Percentiles rank a stretch among this genome's conserved stretches.
Evolutionary conservation across 106 monocot species (phyloP).

Genomic region (Dioscorea zingiberensis): DNA sequence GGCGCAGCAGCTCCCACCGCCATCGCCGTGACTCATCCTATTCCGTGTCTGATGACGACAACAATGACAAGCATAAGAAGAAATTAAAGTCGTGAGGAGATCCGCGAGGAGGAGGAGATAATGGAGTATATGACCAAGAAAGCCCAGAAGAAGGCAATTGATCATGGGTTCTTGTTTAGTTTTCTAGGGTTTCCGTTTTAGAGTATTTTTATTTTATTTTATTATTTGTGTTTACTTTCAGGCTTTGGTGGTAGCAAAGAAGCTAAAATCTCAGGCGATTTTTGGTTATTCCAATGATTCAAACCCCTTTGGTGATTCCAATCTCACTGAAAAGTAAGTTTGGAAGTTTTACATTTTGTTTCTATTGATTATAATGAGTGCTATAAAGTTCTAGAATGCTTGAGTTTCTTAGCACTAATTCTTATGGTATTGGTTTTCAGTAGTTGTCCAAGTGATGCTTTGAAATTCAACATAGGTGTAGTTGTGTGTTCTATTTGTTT

Average conservation of each 20-base stretch:
- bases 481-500: too few species aligned
- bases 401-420: too few species aligned
- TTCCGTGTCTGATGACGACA: background rate
- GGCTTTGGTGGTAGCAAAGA: constrained; percentile 82
- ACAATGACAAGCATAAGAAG: too few species aligned
- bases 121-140: constrained; percentile 69
- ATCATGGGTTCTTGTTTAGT: background rate
- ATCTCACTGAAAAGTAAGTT: constrained; percentile 77
- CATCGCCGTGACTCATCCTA: background rate
- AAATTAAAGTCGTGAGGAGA: background rate
- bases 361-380: too few species aligned
- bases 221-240: constrained; percentile 10
- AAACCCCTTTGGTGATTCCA: constrained; percentile 87
- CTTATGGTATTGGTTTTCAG: too few species aligned
- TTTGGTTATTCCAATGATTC: constrained; percentile 93
- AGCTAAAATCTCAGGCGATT: constrained; percentile 67
- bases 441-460: too few species aligned
- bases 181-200: background rate
- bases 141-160: constrained; percentile 69
- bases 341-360: background rate
- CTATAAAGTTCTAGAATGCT: too few species aligned
- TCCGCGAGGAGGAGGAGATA: constrained; percentile 41
- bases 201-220: constrained; percentile 3
- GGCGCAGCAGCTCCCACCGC: background rate
- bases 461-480: too few species aligned